Base-by-base conservation (phyloP, 2,329 filamentous ascomycete species). In the Leptographium lundbergii region DNA sequence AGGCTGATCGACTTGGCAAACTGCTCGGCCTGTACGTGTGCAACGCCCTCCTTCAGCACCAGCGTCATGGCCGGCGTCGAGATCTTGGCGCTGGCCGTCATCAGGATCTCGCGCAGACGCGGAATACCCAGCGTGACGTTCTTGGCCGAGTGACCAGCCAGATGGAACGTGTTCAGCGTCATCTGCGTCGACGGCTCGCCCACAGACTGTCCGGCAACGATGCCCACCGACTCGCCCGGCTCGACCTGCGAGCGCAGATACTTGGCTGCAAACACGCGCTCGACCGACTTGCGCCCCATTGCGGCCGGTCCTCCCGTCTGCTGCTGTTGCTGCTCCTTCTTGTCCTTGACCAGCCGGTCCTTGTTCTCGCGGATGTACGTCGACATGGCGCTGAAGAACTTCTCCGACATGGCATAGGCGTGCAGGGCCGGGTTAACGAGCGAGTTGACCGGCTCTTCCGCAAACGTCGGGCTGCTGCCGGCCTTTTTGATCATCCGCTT, bases 41-140 rank as follows among this genome's bases (percentile, higher is more conserved):
- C 78, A 42, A 96, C 74, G 66, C 91, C 87, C 25, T 85, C 77
- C 65, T 88, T 88, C 34, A 95, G 78, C 53, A 88, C 80, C 22
- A 97, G 77, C 1, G 89, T 94, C 90, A 95, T 96, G 6, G 85
- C 83, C 1, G 94, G 94, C 0, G 94, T 99, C 47, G 90, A 88
- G 63, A 97, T 96, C 53, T 87, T 82, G 57, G 85, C 82, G 69
- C 89, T 94, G 29, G 94, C 94, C 55, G 94, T 97, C 94, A 99
- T 99, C 64, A 99, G 82, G 67, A 99, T 96, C 80, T 99, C 94
- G 75, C 94, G 82, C 24, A 99, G 81, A 74, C 94, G 90, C 61
- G 94, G 94, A 69, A 99, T 97, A 89, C 94, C 94, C 24, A 96
- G 82, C 0, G 94, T 99, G 69, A 99, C 95, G 81, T 99, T 99